Evolutionary conservation across 495 filamentous ascomycete genomes (phyloP).

Genomic region (Rusavskia elegans): DNA sequence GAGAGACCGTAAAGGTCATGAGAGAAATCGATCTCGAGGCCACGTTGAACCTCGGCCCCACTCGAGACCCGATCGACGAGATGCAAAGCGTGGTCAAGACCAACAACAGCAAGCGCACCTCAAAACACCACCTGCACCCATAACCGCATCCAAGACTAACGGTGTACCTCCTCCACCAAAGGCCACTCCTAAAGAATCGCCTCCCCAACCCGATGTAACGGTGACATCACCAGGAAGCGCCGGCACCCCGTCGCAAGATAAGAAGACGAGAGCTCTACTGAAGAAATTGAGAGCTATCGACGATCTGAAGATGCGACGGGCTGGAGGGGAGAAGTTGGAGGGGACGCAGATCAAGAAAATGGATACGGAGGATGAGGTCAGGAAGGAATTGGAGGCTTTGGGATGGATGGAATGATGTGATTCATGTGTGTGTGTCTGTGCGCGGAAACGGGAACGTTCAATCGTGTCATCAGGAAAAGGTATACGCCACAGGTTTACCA

Average conservation of each 20-base stretch:
- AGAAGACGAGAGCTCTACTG: slow-evolving; percentile 77
- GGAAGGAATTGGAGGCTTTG: slow-evolving; percentile 60
- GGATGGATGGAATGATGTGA: slow-evolving; percentile 30
- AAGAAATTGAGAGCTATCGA: slow-evolving; percentile 98
- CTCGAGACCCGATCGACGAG: slow-evolving; percentile 23
- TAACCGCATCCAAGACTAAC: slow-evolving; percentile 4
- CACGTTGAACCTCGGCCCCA: slow-evolving; percentile 22
- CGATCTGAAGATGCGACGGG: slow-evolving; percentile 89
- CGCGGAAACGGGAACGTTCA: no score
- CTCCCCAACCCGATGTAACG: slow-evolving; percentile 31
- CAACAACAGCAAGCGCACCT: not conserved
- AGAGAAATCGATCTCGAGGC: slow-evolving; percentile 43
- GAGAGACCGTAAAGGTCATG: slow-evolving; percentile 33
- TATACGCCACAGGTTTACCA: no score
- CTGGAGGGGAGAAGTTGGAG: slow-evolving; percentile 87
- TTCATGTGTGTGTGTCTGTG: not conserved
- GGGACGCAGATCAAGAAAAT: slow-evolving; percentile 99
- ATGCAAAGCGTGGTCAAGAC: slow-evolving; percentile 9
- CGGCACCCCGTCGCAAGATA: slow-evolving; percentile 41
- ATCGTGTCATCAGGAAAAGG: no score
- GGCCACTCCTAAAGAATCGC: slow-evolving; percentile 6
- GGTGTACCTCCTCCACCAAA: slow-evolving; percentile 16
- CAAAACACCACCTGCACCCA: not conserved
- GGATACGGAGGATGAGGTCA: slow-evolving; percentile 63
- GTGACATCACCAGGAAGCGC: slow-evolving; percentile 27